Base-by-base conservation (phyloP, 805 yeast genomes). In the Candida oleophila region DNA sequence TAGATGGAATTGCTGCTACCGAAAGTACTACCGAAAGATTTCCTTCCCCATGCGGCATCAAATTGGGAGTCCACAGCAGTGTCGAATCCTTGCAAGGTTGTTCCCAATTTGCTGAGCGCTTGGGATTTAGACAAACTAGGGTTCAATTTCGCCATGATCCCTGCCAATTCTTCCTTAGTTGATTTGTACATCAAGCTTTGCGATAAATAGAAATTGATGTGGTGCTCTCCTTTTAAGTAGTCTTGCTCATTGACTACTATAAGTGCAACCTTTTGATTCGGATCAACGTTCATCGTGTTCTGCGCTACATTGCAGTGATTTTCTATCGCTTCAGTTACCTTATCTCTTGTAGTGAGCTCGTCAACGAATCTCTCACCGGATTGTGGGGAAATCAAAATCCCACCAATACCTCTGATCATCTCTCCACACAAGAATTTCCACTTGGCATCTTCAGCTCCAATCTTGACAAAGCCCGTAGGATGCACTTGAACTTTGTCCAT, bases 351-450 rank as follows among this genome's bases (percentile, higher is more conserved):
- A 3, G 55, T 54, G 46, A 81, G 56, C 54, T 81, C 87, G 55
- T 81, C 72, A 25, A 76, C 76, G 57, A 81, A 81, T 53, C 87
- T 64, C 39, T 65, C 58, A 2, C 80, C 81, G 5, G 72, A 61
- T 1, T 48, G 41, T 2, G 76, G 69, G 43, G 77, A 74, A 12
- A 81, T 43, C 41, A 81, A 55, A 4, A 81, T 64, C 32, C 84
- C 85, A 25, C 87, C 87, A 38, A 77, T 65, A 1, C 84, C 85
- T 59, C 87, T 66, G 3, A 81, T 54, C 0, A 82, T 73, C 52
- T 81, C 87, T 7, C 84, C 85, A 51, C 84, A 82, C 14, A 81
- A 59, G 51, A 81, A 74, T 58, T 80, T 80, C 76, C 77, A 74
- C 45, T 67, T 69, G 43, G 61, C 68, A 34, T 75, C 69, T 16